Base-by-base conservation (phyloP, 2,329 filamentous ascomycete genomes). In the Grosmannia clavigera region DNA sequence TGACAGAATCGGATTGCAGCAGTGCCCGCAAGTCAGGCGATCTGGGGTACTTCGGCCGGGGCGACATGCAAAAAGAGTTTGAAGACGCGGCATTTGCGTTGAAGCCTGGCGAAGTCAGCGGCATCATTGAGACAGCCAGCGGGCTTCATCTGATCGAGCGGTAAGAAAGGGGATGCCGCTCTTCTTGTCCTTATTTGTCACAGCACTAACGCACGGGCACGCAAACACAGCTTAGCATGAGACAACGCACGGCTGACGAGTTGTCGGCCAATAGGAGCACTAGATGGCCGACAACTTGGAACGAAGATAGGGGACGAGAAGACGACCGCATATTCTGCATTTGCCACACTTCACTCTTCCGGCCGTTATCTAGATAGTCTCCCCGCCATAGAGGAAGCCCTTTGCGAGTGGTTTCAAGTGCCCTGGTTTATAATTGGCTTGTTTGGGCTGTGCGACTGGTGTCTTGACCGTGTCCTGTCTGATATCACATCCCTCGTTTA, bases 21-120 rank as follows among this genome's bases (percentile, higher is more conserved):
- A 96, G 91, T 67, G 92, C 94, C 35, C 84, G 91, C 67, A 99
- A 97, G 81, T 84, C 86, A 66, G 94, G 94, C 61, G 94, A 99
- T 71, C 76, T 99, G 76, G 94, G 94, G 25, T 96, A 92, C 74
- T 99, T 99, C 73, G 92, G 90, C 60, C 85, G 82, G 68, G 90
- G 91, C 33, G 92, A 97, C 69, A 99, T 99, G 94, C 94, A 99
- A 73, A 92, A 92, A 77, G 92, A 96, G 75, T 99, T 99, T 70
- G 94, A 99, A 75, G 90, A 96, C 60, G 92, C 92, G 5, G 88
- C 94, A 1, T 99, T 99, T 75, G 86, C 82, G n/a, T 79, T 99
- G 60, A 82, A 92, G 73, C 86, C 87, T 2, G 92, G 91, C 40
- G 83, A 96, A 74, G 84, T 97, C 69, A 96, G 92, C 74, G 79